Evolutionary conservation across 257 asterid genomes (phyloP).

Genomic region (Solanum corneliomulleri): DNA sequence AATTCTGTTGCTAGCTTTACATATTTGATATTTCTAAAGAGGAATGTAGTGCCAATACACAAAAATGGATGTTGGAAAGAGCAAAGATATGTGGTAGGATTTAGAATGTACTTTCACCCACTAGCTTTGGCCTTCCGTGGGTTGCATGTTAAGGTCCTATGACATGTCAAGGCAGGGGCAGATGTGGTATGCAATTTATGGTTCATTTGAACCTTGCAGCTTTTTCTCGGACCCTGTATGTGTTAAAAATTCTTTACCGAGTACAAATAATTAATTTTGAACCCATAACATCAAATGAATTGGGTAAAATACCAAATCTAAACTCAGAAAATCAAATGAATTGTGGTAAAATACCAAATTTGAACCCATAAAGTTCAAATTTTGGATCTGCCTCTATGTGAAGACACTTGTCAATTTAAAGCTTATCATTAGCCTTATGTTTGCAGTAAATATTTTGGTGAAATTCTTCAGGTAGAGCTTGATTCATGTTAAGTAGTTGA

Average conservation of each 20-base stretch:
- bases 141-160: background rate
- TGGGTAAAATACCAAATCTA: background rate
- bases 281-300: background rate
- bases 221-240: background rate
- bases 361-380: background rate
- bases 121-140: background rate
- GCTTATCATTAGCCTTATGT: background rate
- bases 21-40: background rate
- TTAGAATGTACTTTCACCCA: background rate
- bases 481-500: background rate
- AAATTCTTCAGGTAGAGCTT: background rate
- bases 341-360: background rate
- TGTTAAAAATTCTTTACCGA: background rate
- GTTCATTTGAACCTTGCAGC: background rate
- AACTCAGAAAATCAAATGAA: background rate
- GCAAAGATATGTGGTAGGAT: background rate
- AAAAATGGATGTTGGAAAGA: background rate
- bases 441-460: background rate
- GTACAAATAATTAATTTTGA: background rate
- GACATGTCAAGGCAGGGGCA: too few relatives aligned
- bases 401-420: background rate
- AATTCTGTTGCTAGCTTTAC: background rate
- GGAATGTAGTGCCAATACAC: background rate
- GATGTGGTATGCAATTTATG: background rate
- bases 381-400: background rate